phyloP scores from a whole-genome alignment of 2,329 filamentous ascomycete genomes.

The Epichloe aotearoae region DNA sequence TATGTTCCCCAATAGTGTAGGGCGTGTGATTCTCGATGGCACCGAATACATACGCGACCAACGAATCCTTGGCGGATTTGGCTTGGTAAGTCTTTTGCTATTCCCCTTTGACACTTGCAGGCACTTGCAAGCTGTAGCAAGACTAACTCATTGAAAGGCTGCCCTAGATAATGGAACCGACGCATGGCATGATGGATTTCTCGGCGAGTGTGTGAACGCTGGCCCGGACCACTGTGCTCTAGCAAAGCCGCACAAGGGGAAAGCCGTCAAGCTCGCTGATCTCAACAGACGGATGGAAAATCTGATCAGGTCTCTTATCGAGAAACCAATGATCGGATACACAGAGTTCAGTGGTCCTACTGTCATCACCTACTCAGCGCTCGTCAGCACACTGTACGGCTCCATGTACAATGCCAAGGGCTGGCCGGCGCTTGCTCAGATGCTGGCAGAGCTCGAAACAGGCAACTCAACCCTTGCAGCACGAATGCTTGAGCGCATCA shows the following conservation, averaged over 20 bases:
- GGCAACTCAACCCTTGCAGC: constrained; percentile 31
- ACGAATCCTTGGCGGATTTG: constrained; percentile 31
- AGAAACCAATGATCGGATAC: constrained; percentile 26
- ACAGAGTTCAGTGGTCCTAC: constrained; percentile 25
- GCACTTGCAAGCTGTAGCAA: neutral
- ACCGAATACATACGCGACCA: constrained; percentile 34
- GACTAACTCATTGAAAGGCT: constrained; percentile 11
- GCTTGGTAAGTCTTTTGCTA: constrained; percentile 14
- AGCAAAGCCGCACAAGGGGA: constrained; percentile 18
- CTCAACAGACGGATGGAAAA: constrained; percentile 27
- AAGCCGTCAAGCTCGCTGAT: constrained; percentile 19
- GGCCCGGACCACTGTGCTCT: constrained; percentile 32
- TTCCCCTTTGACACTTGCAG: neutral
- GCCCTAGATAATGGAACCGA: constrained; percentile 35
- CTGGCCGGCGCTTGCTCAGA: constrained; percentile 29
- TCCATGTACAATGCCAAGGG: constrained; percentile 28
- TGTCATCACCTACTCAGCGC: constrained; percentile 30
- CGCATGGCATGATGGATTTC: constrained; percentile 35
- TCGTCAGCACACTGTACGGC: constrained; percentile 26
- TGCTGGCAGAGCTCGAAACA: constrained; percentile 29
- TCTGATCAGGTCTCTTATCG: constrained; percentile 24
- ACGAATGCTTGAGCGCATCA: constrained; percentile 21
- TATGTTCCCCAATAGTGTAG: constrained; percentile 35
- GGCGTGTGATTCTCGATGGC: constrained; percentile 35
- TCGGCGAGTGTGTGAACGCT: constrained; percentile 35